Evolutionary conservation across 495 filamentous ascomycete species (phyloP), one percentile per base, ranked within the genome.

Genomic region (Delitschia confertaspora): DNA sequence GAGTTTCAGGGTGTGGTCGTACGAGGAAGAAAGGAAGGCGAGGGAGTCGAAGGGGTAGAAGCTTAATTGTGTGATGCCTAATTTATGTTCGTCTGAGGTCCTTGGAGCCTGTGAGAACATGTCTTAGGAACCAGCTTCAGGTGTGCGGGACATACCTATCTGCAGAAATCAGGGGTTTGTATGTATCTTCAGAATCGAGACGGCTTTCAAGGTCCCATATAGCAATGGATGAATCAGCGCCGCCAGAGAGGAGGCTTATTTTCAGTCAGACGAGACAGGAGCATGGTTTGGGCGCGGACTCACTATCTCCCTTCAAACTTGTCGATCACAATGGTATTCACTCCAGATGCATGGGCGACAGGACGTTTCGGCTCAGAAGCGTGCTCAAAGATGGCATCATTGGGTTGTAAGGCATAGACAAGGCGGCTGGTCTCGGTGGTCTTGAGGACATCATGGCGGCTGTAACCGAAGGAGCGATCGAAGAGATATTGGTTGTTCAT

Each of bases 11-110:
- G 79, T 83, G 45, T 83, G 78, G 59, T 95, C 88, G 59, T 85
- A 86, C 33, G 86, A 85, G 8, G 80, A 81, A 1, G 84, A 83
- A 8, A 93, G 67, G 51, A 96, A 91, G 23, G 88, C 66, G 49
- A 74, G 63, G 45, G 80, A 64, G 66, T 89, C 88, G 53, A 91
- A 91, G 3, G 88, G 86, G 55, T 91, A 94, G 64, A 93, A 93
- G 1, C 74, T 83, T 27, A 94, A 64, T 25, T 87, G 80, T 1
- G 88, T 93, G 38, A 94, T 80, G 37, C 85, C 82, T 52, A 80
- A 83, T 34, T 74, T 83, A 60, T 91, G 84, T 8, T 73, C 68
- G 10, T 67, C 65, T 13, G 55, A 25, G 3, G 61, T 50, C 42
- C n/a, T 60, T 64, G 32, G 16, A 35, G 4, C 33, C 23, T 2